Percentiles rank a stretch among this genome's conserved stretches.
These are phyloP conservation scores for Kodamaea suecica DNA, from an alignment of 1,139 yeast genomes.

Conservation along the genomic window DNA sequence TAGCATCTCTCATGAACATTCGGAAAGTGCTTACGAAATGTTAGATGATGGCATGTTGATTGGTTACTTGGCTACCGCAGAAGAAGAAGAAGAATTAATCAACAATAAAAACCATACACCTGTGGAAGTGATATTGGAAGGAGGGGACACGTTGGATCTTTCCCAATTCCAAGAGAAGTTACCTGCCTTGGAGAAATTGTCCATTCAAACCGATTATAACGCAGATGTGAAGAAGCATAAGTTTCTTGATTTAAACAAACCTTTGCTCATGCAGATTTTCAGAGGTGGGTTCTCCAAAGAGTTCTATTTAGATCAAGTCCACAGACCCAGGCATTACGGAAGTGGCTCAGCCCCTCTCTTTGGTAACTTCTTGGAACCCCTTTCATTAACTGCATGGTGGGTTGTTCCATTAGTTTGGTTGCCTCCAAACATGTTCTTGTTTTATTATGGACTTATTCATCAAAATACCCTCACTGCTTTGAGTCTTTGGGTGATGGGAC, in stretches of 20 bases:
- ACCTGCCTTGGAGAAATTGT: slow-evolving; percentile 69
- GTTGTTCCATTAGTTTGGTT: slow-evolving; percentile 88
- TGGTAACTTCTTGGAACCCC: slow-evolving; percentile 48
- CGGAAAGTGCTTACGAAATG: slow-evolving; percentile 86
- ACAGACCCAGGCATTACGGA: slow-evolving; percentile 86
- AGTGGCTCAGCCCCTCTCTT: slow-evolving; percentile 81
- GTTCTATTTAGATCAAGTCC: slow-evolving; percentile 92
- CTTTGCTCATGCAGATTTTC: slow-evolving; percentile 76
- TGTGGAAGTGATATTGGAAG: slow-evolving; percentile 40
- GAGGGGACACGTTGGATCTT: slow-evolving; percentile 21
- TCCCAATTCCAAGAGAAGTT: slow-evolving; percentile 52
- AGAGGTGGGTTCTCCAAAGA: slow-evolving; percentile 74
- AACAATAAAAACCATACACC: slow-evolving; percentile 41
- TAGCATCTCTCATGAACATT: slow-evolving; percentile 64
- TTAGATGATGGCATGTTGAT: slow-evolving; percentile 66
- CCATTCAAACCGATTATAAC: slow-evolving; percentile 72
- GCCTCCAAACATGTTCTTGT: slow-evolving; percentile 63
- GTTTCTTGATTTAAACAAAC: slow-evolving; percentile 80
- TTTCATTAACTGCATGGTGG: slow-evolving; percentile 52
- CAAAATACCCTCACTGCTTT: slow-evolving; percentile 36
- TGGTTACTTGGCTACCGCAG: slow-evolving; percentile 46
- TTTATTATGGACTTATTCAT: slow-evolving; percentile 38
- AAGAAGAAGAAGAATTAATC: slow-evolving; percentile 42
- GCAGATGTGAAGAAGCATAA: slow-evolving; percentile 74
- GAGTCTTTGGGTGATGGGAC: slow-evolving; percentile 56